phyloP scores from a whole-genome alignment of 2,329 filamentous ascomycete species.

The Gremmenia infestans region DNA sequence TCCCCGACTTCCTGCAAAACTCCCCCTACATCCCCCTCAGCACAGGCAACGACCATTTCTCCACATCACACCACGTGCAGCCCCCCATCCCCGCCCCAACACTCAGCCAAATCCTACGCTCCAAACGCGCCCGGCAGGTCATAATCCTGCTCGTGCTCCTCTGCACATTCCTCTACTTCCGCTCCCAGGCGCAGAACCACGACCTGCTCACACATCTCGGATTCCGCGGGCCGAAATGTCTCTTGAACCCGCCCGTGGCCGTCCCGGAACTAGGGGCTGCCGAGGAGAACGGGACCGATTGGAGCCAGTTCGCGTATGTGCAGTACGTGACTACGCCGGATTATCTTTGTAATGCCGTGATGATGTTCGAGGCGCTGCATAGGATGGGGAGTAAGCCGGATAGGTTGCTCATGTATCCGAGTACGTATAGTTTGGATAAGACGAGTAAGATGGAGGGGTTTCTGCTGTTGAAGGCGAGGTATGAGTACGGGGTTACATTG shows the following conservation, averaged over 20 bases:
- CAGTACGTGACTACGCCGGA: not conserved
- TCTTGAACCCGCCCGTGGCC: constrained; percentile 7
- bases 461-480: constrained; percentile 39
- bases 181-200: not conserved
- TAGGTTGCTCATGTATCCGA: constrained; percentile 43
- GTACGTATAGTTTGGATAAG: constrained; percentile 30
- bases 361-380: not conserved
- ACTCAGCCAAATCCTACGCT: constrained; percentile 33
- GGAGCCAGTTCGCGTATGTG: not conserved
- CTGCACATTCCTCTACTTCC: not conserved
- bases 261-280: not conserved
- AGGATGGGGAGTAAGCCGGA: constrained; percentile 40
- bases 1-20: constrained; percentile 21
- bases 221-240: constrained; percentile 12
- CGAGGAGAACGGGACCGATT: constrained; percentile 18
- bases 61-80: not conserved
- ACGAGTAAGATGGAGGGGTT: constrained; percentile 29
- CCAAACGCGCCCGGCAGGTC: constrained; percentile 32
- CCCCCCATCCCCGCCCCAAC: constrained; percentile 24
- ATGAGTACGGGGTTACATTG: constrained; percentile 42
- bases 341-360: not conserved
- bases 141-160: constrained; percentile 4
- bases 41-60: constrained; percentile 1
- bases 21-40: constrained; percentile 24
- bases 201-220: not conserved